A percentile compares a stretch with the other conserved stretches of the same genome.
These are phyloP conservation scores for Colletotrichum plurivorum DNA, from an alignment of 2,329 filamentous ascomycete genomes.

Conservation along the genomic window DNA sequence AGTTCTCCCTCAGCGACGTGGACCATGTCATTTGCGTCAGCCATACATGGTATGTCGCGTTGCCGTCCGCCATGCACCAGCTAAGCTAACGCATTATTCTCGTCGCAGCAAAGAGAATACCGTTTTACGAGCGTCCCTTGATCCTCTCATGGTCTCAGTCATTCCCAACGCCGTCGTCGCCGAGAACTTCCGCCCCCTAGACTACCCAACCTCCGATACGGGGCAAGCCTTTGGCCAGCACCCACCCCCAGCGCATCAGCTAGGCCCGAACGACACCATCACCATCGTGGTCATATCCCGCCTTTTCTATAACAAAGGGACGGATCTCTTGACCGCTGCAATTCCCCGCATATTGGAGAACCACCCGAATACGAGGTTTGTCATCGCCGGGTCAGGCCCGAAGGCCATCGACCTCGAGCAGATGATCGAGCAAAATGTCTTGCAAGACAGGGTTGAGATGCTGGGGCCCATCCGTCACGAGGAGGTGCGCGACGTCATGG, in stretches of 20 bases:
- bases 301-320: conserved; percentile 99
- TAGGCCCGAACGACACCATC: conserved; percentile 88
- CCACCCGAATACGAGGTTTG: conserved; percentile 94
- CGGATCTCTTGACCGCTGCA: conserved; percentile 94
- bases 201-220: conserved; percentile 53
- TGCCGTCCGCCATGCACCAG: neutral
- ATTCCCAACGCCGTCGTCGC: conserved; percentile 98
- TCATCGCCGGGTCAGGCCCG: conserved; percentile 95
- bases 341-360: conserved; percentile 92
- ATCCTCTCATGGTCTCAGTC: conserved; percentile 96
- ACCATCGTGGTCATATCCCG: conserved; percentile 98
- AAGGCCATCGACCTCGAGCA: conserved; percentile 98
- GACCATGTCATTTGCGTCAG: conserved; percentile 99
- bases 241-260: conserved; percentile 72
- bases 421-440: conserved; percentile 94
- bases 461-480: conserved; percentile 94
- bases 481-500: conserved; percentile 97
- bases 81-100: conserved; percentile 39
- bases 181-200: conserved; percentile 87
- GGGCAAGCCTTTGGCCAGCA: conserved; percentile 55
- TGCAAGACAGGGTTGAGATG: conserved; percentile 94
- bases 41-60: conserved; percentile 83
- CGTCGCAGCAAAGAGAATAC: conserved; percentile 91
- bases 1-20: conserved; percentile 95
- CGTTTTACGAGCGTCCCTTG: conserved; percentile 91